Evolutionary conservation across 2,329 filamentous ascomycete species (phyloP).

Genomic region (Catunica adiposa): DNA sequence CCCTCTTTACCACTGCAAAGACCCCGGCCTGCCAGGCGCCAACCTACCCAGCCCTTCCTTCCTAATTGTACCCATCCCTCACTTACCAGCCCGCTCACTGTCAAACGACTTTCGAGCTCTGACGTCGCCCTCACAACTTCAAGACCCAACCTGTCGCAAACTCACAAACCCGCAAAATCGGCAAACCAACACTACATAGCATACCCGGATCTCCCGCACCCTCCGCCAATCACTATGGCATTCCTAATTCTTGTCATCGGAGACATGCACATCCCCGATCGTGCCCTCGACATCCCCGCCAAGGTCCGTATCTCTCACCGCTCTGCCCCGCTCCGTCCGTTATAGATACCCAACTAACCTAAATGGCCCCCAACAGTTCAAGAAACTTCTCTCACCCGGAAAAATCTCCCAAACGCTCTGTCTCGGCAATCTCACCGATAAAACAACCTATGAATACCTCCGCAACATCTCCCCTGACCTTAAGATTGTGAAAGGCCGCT

Average conservation of each 20-base stretch:
- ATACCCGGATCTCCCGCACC: background rate
- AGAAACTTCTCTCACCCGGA: constrained; percentile 66
- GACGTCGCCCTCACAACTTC: background rate
- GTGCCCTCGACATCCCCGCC: constrained; percentile 75
- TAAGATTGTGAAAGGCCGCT: constrained; percentile 51
- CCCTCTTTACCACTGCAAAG: background rate
- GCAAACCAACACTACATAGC: too few species aligned
- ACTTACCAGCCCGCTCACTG: too few species aligned
- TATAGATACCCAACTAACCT: background rate
- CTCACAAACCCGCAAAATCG: too few species aligned
- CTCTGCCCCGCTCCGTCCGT: background rate
- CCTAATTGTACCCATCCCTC: background rate
- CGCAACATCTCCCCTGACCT: constrained; percentile 57
- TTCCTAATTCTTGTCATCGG: constrained; percentile 84
- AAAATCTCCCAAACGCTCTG: constrained; percentile 73
- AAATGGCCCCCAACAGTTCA: constrained; percentile 40
- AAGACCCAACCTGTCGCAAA: too few species aligned
- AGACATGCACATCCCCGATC: constrained; percentile 85
- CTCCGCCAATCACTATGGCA: constrained; percentile 43
- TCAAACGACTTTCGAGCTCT: background rate
- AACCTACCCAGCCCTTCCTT: background rate
- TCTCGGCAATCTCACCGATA: constrained; percentile 65
- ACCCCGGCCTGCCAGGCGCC: background rate
- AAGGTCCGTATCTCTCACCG: constrained; percentile 42
- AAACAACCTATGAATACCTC: constrained; percentile 65